These are phyloP conservation scores for Cerrena zonata DNA, from an alignment of 1,284 basidiomycete species.

Conservation along the genomic window DNA sequence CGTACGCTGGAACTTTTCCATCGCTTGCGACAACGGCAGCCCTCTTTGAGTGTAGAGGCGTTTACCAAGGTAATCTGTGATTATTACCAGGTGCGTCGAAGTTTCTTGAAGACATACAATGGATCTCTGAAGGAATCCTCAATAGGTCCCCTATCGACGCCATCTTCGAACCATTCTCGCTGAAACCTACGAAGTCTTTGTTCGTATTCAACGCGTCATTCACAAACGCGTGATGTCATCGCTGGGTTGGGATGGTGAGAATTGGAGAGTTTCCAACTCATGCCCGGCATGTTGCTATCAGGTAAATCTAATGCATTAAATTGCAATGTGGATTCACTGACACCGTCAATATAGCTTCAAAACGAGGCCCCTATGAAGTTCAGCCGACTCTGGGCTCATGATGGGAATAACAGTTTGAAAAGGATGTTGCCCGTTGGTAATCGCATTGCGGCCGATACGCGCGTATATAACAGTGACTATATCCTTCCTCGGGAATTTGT, in stretches of 20 bases:
- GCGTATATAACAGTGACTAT: conserved; percentile 16
- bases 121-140: not conserved
- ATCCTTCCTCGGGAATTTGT: conserved; percentile 20
- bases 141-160: conserved; percentile 12
- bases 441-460: conserved; percentile 10
- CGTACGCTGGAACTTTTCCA: conserved; percentile 26
- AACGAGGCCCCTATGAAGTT: conserved; percentile 19
- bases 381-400: conserved; percentile 19
- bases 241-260: conserved; percentile 16
- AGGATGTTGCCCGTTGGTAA: conserved; percentile 11
- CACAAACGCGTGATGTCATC: conserved; percentile 12
- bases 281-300: conserved; percentile 28
- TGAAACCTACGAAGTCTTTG: conserved; percentile 23
- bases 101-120: conserved; percentile 3
- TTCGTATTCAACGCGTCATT: conserved; percentile 15
- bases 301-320: conserved; percentile 3
- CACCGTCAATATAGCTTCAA: conserved; percentile 11
- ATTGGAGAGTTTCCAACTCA: conserved; percentile 23
- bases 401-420: conserved; percentile 32
- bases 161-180: conserved; percentile 13
- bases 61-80: conserved; percentile 29
- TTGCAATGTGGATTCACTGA: not conserved
- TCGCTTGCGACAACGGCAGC: conserved; percentile 14
- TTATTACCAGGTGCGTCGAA: too few species aligned
- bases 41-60: conserved; percentile 28